Conservation (phyloP, 345 rosid genomes). For the Boechera retrofracta region DNA sequence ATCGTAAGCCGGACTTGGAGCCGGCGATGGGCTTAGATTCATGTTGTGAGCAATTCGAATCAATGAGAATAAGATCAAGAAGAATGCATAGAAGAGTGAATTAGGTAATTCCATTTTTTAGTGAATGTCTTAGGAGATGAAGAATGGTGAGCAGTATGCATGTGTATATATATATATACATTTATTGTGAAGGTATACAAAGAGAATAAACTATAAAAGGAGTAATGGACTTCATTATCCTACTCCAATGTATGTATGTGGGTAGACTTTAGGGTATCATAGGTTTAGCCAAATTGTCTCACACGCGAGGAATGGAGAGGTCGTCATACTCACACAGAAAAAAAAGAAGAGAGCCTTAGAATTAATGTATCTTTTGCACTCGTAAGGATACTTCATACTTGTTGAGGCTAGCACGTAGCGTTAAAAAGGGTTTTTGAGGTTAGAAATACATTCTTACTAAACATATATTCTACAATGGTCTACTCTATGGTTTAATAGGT, state of each 20-base stretch:
- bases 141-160: background rate
- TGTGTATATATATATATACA: background rate
- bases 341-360: background rate
- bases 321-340: background rate
- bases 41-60: slow-evolving; percentile 10
- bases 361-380: slow-evolving; percentile 2
- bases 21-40: slow-evolving; percentile 34
- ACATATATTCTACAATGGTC: background rate
- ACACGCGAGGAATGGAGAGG: slow-evolving; percentile 17
- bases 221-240: slow-evolving; percentile 31
- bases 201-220: slow-evolving; percentile 14
- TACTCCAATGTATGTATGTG: slow-evolving; percentile 27
- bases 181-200: slow-evolving; percentile 7
- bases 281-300: slow-evolving; percentile 44
- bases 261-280: slow-evolving; percentile 25
- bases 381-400: background rate
- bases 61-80: slow-evolving; percentile 28
- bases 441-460: background rate
- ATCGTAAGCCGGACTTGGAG: slow-evolving; percentile 37
- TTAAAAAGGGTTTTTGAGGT: background rate
- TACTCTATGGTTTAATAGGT: too few relatives aligned
- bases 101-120: slow-evolving; percentile 12
- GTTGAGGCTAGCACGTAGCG: background rate
- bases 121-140: slow-evolving; percentile 28
- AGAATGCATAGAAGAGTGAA: slow-evolving; percentile 12